phyloP scores from a whole-genome alignment of 345 rosid genomes.

The Eutrema yunnanense region DNA sequence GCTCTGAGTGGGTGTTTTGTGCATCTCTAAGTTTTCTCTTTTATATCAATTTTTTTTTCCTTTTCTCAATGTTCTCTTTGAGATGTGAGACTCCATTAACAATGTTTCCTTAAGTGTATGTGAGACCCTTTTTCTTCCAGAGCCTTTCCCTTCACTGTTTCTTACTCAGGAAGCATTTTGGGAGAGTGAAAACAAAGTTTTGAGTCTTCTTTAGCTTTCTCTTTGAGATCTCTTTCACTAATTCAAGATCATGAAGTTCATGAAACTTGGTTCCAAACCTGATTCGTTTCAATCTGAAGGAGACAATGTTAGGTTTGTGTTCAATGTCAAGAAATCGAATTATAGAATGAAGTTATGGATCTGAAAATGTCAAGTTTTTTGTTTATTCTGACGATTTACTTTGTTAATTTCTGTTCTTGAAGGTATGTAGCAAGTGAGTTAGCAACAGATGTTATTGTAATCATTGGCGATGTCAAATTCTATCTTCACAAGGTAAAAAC shows the following conservation, averaged over 20 bases:
- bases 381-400: background rate
- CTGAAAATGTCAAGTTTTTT: background rate
- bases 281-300: slow-evolving; percentile 72
- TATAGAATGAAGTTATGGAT: background rate
- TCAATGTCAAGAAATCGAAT: background rate
- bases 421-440: slow-evolving; percentile 71
- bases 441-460: slow-evolving; percentile 57
- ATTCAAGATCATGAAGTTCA: slow-evolving; percentile 60
- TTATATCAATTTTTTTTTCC: background rate
- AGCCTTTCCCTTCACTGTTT: slow-evolving; percentile 22
- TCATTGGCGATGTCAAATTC: slow-evolving; percentile 57
- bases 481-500: slow-evolving; percentile 63
- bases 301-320: slow-evolving; percentile 52
- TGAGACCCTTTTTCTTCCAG: background rate
- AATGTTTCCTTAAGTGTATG: slow-evolving; percentile 34
- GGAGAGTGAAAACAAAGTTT: slow-evolving; percentile 7
- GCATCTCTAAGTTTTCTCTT: slow-evolving; percentile 25
- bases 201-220: background rate
- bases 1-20: slow-evolving; percentile 58
- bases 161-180: slow-evolving; percentile 38
- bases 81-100: slow-evolving; percentile 33
- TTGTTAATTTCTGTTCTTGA: slow-evolving; percentile 2
- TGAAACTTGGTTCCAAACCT: slow-evolving; percentile 92
- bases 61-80: slow-evolving; percentile 27
- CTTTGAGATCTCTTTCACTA: slow-evolving; percentile 1